Evolutionary conservation across 1,284 basidiomycete species (phyloP).

Genomic region (Volvariella volvacea): DNA sequence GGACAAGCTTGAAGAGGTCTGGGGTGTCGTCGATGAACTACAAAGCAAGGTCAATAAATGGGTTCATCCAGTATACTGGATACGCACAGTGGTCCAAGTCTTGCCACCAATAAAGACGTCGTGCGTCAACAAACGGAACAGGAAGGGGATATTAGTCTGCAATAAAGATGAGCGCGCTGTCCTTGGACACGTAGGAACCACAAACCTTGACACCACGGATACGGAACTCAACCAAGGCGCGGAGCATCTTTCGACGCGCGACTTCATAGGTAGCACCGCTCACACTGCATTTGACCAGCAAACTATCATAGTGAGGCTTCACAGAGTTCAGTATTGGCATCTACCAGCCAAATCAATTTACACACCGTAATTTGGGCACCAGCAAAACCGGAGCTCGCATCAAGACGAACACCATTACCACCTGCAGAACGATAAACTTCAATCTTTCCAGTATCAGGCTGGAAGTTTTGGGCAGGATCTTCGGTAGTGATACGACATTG

Average conservation of each 20-base stretch:
- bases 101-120: slow-evolving; percentile 93
- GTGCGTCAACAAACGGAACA: slow-evolving; percentile 97
- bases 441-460: slow-evolving; percentile 98
- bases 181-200: slow-evolving; percentile 4
- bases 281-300: slow-evolving; percentile 95
- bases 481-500: slow-evolving; percentile 99
- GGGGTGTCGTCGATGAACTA: slow-evolving; percentile 99
- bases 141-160: slow-evolving; percentile 98
- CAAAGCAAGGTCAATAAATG: neutral
- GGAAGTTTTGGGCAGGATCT: slow-evolving; percentile 87
- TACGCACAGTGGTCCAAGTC: slow-evolving; percentile 91
- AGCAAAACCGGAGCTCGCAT: slow-evolving; percentile 96
- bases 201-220: slow-evolving; percentile 94
- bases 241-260: slow-evolving; percentile 97
- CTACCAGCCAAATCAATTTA: slow-evolving; percentile 3
- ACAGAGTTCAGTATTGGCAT: slow-evolving; percentile 2
- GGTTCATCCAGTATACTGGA: neutral
- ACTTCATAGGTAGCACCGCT: slow-evolving; percentile 98
- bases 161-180: neutral
- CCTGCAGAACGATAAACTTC: slow-evolving; percentile 98
- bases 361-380: slow-evolving; percentile 96
- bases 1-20: slow-evolving; percentile 97
- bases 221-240: slow-evolving; percentile 98
- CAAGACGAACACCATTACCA: slow-evolving; percentile 97
- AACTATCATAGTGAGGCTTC: slow-evolving; percentile 97